These are phyloP conservation scores for Acanthamoeba sp. DNA, from an alignment of 208 protist species.

Conservation along the genomic window DNA sequence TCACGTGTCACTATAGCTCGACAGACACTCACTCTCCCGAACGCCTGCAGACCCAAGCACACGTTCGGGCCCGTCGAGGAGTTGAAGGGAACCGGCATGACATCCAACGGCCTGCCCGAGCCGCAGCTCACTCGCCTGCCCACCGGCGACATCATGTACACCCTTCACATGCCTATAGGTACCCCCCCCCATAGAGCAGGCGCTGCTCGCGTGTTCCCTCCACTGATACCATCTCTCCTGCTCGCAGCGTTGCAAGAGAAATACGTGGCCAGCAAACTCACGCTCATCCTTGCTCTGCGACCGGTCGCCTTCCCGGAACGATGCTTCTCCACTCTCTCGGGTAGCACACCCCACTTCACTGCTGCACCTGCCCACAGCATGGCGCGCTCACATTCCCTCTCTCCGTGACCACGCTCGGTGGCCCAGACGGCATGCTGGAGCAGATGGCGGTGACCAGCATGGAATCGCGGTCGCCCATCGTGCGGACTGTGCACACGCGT, in stretches of 20 bases:
- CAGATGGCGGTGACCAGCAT: conserved; percentile 31
- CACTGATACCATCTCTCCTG: not conserved
- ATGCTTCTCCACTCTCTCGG: conserved; percentile 22
- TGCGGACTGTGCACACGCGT: conserved; percentile 34
- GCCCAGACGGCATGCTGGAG: conserved; percentile 29
- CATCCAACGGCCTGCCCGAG: conserved; percentile 30
- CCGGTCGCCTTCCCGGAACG: conserved; percentile 39
- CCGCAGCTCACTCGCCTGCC: conserved; percentile 46
- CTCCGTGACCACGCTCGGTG: not conserved
- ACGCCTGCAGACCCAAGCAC: not conserved
- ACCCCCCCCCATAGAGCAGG: not conserved
- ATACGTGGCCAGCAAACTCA: conserved; percentile 38
- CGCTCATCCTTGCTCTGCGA: conserved; percentile 6
- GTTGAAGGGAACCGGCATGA: conserved; percentile 27
- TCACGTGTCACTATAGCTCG: not conserved
- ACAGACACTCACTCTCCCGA: not conserved
- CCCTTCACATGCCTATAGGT: conserved; percentile 43
- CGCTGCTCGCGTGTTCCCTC: not conserved
- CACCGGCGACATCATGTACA: conserved; percentile 55
- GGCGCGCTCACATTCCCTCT: not conserved
- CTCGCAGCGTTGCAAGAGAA: conserved; percentile 28
- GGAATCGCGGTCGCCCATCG: conserved; percentile 27
- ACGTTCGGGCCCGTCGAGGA: conserved; percentile 36
- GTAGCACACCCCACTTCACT: not conserved
- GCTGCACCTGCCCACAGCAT: not conserved